Base-by-base conservation (phyloP, 2,329 filamentous ascomycete species). In the Penicillium fuscoglaucum region DNA sequence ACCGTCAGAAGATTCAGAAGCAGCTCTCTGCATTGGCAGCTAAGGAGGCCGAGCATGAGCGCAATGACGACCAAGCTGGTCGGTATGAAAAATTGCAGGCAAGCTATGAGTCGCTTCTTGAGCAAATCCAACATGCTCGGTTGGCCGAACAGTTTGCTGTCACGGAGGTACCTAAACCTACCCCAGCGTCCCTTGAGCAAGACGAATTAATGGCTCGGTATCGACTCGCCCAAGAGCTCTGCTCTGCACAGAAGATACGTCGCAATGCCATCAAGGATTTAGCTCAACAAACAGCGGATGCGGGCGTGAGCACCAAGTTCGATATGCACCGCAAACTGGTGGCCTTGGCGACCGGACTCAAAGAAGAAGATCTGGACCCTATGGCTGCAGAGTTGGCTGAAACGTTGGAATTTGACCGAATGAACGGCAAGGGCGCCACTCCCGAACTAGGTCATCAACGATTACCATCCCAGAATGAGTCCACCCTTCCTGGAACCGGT, bases 311-410 rank as follows among this genome's bases (percentile, higher is more conserved):
- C 61, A 78, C 77, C 45, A 78, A 76, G 55, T 73, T 80, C 21
- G 77, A 79, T 52, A 77, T 79, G 61, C 77, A 80, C 62, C 74
- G 78, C 45, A 79, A 76, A 61, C 70, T 80, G 6, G 78, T 80
- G 17, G 72, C 77, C 49, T 71, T 80, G 47, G 78, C 78, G 13
- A 80, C 78, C 0, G 77, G 78, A 0, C 66, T 80, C 21, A 77
- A 76, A 58, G 78, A 80, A 62, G 77, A 80, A 51, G 77, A 80
- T 21, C 68, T 80, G 10, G 78, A 80, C 57, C 76, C 72, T 3
- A 79, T 80, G 77, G 74, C 77, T 8, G 75, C 72, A 31, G 78
- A 80, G 60, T 62, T 80, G 56, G 73, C 78, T 7, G 76, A 78
- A 58, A 78, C 75, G 17, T 65, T 80, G 43, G 77, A 79, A 58